These are phyloP conservation scores for Colletotrichum gloeosporioides DNA, from an alignment of 2,329 filamentous ascomycete genomes.

Conservation along the genomic window DNA sequence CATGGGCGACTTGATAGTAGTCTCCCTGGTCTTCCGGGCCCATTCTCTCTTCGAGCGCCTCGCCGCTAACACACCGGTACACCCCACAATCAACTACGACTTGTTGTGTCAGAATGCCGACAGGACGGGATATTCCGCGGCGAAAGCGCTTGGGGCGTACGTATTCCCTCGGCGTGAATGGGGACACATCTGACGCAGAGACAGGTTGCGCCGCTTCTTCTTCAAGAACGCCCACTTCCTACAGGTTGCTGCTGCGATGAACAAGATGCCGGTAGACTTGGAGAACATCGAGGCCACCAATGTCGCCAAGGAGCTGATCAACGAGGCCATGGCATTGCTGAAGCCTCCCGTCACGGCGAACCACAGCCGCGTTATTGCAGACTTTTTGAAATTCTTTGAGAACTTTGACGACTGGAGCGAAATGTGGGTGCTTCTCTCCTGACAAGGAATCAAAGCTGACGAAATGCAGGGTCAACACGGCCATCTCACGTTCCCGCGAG, in stretches of 20 bases:
- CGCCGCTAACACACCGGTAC: neutral
- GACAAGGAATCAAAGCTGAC: neutral
- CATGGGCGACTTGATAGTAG: neutral
- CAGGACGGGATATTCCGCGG: neutral
- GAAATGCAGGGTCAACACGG: neutral
- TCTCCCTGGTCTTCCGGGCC: neutral
- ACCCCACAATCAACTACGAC: neutral
- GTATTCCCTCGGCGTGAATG: neutral
- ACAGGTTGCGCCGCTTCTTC: conserved; percentile 1
- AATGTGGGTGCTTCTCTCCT: neutral
- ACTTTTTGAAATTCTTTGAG: neutral
- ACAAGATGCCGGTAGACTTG: neutral
- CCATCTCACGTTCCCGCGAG: neutral
- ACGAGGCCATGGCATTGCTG: neutral
- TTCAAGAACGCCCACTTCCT: neutral
- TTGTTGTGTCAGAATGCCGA: neutral
- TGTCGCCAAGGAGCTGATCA: neutral
- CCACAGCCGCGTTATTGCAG: conserved; percentile 3
- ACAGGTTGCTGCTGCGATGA: neutral
- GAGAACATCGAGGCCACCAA: neutral
- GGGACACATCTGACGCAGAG: neutral
- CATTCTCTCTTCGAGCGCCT: neutral
- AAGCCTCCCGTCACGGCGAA: neutral
- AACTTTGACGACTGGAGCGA: neutral
- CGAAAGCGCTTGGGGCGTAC: neutral